Evolutionary conservation across 768 basidiomycete species (phyloP).

Genomic region (Gymnopilus junonius): DNA sequence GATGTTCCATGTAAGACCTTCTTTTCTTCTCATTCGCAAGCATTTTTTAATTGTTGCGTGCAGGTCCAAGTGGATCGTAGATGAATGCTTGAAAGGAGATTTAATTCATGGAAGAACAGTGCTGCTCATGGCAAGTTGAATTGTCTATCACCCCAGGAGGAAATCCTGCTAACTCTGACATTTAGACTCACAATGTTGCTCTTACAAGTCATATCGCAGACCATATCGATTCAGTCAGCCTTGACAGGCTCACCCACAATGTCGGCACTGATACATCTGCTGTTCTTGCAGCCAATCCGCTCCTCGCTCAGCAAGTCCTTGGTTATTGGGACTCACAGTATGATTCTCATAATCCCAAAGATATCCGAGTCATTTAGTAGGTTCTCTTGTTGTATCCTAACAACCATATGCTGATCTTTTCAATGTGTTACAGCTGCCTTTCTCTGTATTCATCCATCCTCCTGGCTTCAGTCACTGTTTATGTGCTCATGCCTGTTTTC

Average conservation of each 20-base stretch:
- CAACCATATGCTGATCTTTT: not conserved
- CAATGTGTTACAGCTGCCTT: slow-evolving; percentile 24
- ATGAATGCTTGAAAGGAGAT: slow-evolving; percentile 76
- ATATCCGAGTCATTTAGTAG: slow-evolving; percentile 24
- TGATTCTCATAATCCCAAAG: slow-evolving; percentile 29
- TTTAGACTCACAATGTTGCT: slow-evolving; percentile 50
- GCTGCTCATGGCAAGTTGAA: slow-evolving; percentile 64
- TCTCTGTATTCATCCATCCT: not conserved
- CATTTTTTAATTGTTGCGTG: not conserved
- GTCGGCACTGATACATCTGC: slow-evolving; percentile 30
- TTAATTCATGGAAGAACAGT: slow-evolving; percentile 75
- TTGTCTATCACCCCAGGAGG: not conserved
- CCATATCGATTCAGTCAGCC: slow-evolving; percentile 55
- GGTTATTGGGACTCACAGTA: slow-evolving; percentile 51
- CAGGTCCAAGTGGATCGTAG: slow-evolving; percentile 79
- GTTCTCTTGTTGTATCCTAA: not conserved
- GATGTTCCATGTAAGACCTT: slow-evolving; percentile 40
- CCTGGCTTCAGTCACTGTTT: not conserved
- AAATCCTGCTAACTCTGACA: not conserved
- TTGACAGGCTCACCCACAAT: slow-evolving; percentile 52
- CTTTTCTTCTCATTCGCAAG: not conserved
- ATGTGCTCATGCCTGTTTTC: slow-evolving; percentile 47
- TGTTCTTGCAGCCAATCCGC: slow-evolving; percentile 15
- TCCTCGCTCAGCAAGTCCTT: slow-evolving; percentile 43
- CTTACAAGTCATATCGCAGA: slow-evolving; percentile 53